phyloP scores from a whole-genome alignment of 768 basidiomycete genomes.

The Lactarius vividus region DNA sequence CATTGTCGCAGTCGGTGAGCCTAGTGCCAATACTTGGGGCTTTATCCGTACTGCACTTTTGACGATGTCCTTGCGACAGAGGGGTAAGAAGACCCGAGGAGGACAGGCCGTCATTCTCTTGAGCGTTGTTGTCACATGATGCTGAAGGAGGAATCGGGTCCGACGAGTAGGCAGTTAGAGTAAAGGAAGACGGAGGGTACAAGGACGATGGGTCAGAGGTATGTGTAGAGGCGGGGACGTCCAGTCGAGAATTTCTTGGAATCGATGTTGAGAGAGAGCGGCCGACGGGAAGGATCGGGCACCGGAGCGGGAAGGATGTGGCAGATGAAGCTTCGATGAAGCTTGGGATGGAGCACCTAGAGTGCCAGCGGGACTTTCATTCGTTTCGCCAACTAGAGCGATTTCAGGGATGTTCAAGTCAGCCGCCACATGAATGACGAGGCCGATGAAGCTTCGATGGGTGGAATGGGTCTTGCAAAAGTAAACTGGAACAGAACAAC shows the following conservation, averaged over 20 bases:
- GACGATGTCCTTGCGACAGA: conserved; percentile 40
- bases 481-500: too few relatives aligned
- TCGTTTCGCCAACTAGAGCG: too few relatives aligned
- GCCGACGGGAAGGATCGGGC: too few relatives aligned
- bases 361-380: too few relatives aligned
- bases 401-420: too few relatives aligned
- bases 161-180: conserved; percentile 52
- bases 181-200: conserved; percentile 69
- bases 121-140: conserved; percentile 67
- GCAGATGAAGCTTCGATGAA: too few relatives aligned
- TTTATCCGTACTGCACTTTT: conserved; percentile 57
- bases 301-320: too few relatives aligned
- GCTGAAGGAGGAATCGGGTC: conserved; percentile 57
- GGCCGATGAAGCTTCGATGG: too few relatives aligned
- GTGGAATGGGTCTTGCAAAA: too few relatives aligned
- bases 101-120: conserved; percentile 48
- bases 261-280: conserved; percentile 15
- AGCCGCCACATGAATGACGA: too few relatives aligned
- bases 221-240: conserved; percentile 31
- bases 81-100: conserved; percentile 53
- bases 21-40: conserved; percentile 49
- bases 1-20: conserved; percentile 39
- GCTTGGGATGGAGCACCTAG: too few relatives aligned
- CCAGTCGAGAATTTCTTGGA: conserved; percentile 28
- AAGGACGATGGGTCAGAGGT: conserved; percentile 39